Percentiles rank a stretch among this genome's conserved stretches.
Conservation (phyloP, 2,329 filamentous ascomycete species). For the Metarhizium anisopliae region DNA sequence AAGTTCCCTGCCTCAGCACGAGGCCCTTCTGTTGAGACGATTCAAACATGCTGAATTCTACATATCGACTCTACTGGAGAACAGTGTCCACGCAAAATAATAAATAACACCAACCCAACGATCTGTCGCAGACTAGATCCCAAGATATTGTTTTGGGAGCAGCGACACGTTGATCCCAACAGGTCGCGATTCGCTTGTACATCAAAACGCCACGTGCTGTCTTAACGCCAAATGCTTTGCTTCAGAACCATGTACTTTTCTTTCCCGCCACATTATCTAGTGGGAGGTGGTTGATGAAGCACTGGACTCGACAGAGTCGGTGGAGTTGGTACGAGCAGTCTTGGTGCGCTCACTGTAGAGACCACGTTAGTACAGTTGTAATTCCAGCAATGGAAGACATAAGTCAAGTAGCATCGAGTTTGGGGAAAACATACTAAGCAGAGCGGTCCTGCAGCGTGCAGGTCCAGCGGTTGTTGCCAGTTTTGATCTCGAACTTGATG, state of each 20-base stretch:
- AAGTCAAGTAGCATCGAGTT: neutral
- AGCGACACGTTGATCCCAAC: neutral
- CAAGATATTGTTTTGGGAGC: too few species aligned
- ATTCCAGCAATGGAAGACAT: too few species aligned
- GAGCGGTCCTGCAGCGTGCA: conserved; percentile 36
- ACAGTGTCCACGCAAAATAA: too few species aligned
- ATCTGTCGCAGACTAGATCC: too few species aligned
- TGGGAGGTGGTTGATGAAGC: conserved; percentile 14
- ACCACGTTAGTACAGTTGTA: conserved; percentile 9
- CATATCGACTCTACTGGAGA: too few species aligned
- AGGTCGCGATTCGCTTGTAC: neutral
- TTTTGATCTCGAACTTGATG: conserved; percentile 38
- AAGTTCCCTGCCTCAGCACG: too few species aligned
- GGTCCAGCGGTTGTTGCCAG: conserved; percentile 27
- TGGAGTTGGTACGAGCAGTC: conserved; percentile 25
- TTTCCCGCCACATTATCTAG: neutral
- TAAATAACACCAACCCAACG: too few species aligned
- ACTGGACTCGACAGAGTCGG: conserved; percentile 24
- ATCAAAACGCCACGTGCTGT: neutral
- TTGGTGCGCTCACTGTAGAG: conserved; percentile 29
- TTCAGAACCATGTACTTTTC: neutral
- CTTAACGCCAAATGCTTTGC: neutral
- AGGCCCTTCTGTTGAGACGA: too few species aligned
- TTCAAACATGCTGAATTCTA: too few species aligned
- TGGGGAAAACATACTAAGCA: conserved; percentile 28